Conservation (phyloP, 257 asterid genomes). For the Ophiorrhiza pumila region DNA sequence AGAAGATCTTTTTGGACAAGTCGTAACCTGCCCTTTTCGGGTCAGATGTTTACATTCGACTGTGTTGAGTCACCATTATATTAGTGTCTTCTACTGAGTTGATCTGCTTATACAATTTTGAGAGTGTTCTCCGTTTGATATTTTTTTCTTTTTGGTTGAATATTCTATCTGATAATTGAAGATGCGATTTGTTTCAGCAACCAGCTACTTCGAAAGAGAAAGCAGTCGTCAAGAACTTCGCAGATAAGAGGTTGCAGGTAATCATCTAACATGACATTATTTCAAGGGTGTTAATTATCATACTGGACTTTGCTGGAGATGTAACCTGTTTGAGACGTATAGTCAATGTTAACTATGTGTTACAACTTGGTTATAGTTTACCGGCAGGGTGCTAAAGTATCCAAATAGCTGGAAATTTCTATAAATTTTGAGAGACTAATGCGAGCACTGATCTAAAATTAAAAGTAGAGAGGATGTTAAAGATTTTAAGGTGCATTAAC, state of each 20-base stretch:
- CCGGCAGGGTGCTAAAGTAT: background rate
- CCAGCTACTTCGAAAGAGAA: conserved; percentile 73
- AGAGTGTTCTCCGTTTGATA: background rate
- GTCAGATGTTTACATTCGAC: conserved; percentile 40
- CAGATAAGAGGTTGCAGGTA: conserved; percentile 67
- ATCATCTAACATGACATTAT: background rate
- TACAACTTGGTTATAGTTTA: background rate
- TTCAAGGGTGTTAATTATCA: background rate
- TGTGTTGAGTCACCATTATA: too few species aligned
- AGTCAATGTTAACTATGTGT: background rate
- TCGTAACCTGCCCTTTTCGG: conserved; percentile 74
- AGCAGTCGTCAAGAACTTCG: conserved; percentile 41
- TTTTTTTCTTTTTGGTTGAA: background rate
- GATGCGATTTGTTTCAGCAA: conserved; percentile 46
- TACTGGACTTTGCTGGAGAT: background rate
- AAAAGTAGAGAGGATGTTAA: background rate
- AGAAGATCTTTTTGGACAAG: conserved; percentile 80
- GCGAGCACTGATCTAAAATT: background rate
- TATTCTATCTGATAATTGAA: conserved; percentile 5
- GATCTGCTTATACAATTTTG: background rate
- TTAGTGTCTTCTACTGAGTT: conserved; percentile 9
- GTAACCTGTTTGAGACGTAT: background rate
- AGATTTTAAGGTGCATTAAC: background rate
- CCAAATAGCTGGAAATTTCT: background rate
- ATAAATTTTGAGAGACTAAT: background rate